Base-by-base conservation (phyloP, 495 filamentous ascomycete species). In the Pseudomonodictys pantanalensis region DNA sequence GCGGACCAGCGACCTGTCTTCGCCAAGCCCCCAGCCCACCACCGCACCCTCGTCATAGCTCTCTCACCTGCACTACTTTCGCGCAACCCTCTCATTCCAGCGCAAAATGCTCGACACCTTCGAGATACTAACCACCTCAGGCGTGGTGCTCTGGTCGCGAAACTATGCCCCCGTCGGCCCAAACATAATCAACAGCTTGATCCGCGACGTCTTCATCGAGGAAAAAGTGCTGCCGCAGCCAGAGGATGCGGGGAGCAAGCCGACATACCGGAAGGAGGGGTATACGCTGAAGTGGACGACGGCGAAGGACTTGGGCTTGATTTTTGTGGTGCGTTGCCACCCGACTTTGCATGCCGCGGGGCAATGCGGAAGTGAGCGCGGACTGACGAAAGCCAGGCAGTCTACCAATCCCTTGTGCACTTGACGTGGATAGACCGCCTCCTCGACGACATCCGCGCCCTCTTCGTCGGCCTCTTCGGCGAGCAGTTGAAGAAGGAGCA, bases 381-480 rank as follows among this genome's bases (percentile, higher is more conserved):
- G 44, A 45, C 58, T 60, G 46, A 61, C 48, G 32, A 44, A 58
- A 53, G 52, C 62, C 67, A 98, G 92, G 93, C 92, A 51, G 93
- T 98, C 56, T 98, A 98, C 73, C 89, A 95, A 71, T 96, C 91
- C 24, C 81, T 98, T 7, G 76, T 98, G 8, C 92, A 96, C 70
- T 84, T 98, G 15, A 89, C 90, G 2, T 98, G 93, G 93, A 90
- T 97, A 62, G 93, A 97, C 69, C 92, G 92, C 72, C 88, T 98
- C 20, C 79, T 98, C 55, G 92, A 96, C 67, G 96, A 97, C 62
- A 88, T 97, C 50, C 88, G 86, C 62, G 89, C 88, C 6, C 82
- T 98, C 28, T 98, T 97, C 69, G 81, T 89, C 50, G 86, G 89
- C 52, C 78, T 96, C 24, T 97, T 97, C 69, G 88, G 85, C 42